Conservation (phyloP, 192 early-diverging fungal species). For the Coemansia sp. region DNA sequence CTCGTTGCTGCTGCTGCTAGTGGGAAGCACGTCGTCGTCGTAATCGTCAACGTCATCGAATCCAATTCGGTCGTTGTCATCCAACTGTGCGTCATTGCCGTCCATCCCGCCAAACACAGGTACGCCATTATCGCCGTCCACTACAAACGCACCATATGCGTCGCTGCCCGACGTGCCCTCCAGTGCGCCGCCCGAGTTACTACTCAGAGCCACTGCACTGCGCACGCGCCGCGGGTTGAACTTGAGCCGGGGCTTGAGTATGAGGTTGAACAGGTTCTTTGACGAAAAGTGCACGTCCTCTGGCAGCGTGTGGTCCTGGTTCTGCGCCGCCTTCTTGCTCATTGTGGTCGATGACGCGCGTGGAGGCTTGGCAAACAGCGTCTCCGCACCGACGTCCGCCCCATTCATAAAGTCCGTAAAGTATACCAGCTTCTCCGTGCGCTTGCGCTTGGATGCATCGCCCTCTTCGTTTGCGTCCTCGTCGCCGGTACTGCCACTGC, state of each 20-base stretch:
- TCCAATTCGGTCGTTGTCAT: slow-evolving; percentile 26
- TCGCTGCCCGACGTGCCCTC: slow-evolving; percentile 14
- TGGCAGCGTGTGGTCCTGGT: slow-evolving; percentile 71
- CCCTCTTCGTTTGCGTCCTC: slow-evolving; percentile 34
- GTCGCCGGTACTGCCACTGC: slow-evolving; percentile 7
- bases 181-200: slow-evolving; percentile 3
- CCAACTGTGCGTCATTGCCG: slow-evolving; percentile 14
- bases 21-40: slow-evolving; percentile 28
- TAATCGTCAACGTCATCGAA: slow-evolving; percentile 50
- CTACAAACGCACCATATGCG: slow-evolving; percentile 45
- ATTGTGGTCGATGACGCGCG: slow-evolving; percentile 56
- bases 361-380: slow-evolving; percentile 70
- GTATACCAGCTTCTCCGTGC: slow-evolving; percentile 55
- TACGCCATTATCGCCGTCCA: slow-evolving; percentile 41
- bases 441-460: slow-evolving; percentile 51
- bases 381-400: slow-evolving; percentile 61
- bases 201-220: background rate
- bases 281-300: slow-evolving; percentile 81
- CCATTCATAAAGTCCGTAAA: slow-evolving; percentile 67
- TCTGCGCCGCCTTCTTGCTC: slow-evolving; percentile 60
- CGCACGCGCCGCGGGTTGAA: slow-evolving; percentile 48
- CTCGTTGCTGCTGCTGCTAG: slow-evolving; percentile 8
- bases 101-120: slow-evolving; percentile 30
- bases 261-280: slow-evolving; percentile 63
- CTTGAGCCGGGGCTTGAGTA: slow-evolving; percentile 58